Evolutionary conservation across 2,329 filamentous ascomycete species (phyloP), one percentile per base, ranked within the genome.

Genomic region (Stagonosporopsis chrysanthemi): DNA sequence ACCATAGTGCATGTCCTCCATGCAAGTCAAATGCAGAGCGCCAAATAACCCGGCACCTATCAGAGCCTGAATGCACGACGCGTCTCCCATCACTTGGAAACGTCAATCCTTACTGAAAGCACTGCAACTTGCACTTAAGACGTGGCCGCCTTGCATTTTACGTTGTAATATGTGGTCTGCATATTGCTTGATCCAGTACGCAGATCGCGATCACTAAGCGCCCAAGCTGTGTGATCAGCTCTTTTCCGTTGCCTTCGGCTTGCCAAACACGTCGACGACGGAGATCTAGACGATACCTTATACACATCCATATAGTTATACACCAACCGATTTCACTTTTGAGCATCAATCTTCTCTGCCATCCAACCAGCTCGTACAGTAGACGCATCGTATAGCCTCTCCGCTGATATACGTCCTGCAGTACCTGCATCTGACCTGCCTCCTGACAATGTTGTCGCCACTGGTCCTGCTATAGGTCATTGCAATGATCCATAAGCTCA

Each of bases 401-500:
- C 85, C 82, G 65, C 83, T 88, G 55, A 90, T 86, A 23, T 73
- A 78, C 74, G 87, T 86, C 58, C 82, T 80, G 70, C 88, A 90
- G 67, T 88, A 91, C 68, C 79, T 83, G 77, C 89, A 92, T 75
- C 86, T 89, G 49, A 87, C 81, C 24, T 84, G 86, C 63, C 84
- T 86, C 78, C 90, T 91, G 72, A 91, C 89, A 61, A 91, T 88
- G 14, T 86, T 84, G 49, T 91, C 88, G 11, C 83, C 80, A 12
- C 84, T 86, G 11, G 86, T 69, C 60, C 80, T 81, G 64, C 87
- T 85, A 70, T 90, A 91, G 36, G 85, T 40, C 46, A 82, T 81
- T 1, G 88, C 88, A 26, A 91, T 80, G 0, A 80, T 76, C 70
- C 90, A 92, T 9, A 91, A 78, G 12, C 85, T 83, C 15, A 90